phyloP scores from a whole-genome alignment of 208 protist species.

The Acanthamoeba healyi region DNA sequence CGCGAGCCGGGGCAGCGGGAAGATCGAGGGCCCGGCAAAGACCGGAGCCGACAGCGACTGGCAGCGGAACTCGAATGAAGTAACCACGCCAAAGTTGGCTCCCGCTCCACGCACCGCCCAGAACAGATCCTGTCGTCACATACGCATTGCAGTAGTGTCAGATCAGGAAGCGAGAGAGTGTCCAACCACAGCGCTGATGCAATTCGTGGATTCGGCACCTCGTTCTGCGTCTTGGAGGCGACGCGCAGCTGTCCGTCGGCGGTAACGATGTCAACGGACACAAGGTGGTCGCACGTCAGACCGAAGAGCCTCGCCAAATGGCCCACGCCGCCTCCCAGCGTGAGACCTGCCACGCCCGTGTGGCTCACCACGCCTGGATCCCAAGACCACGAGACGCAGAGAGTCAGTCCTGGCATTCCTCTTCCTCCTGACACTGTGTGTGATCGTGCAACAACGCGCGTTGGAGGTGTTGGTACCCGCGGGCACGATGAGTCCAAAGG shows the following conservation, averaged over 20 bases:
- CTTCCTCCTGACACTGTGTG: no score
- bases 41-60: not conserved
- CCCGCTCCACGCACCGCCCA: conserved; percentile 81
- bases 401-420: not conserved
- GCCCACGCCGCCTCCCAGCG: conserved; percentile 67
- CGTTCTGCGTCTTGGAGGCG: conserved; percentile 10
- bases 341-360: conserved; percentile 68
- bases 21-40: not conserved
- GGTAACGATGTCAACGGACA: conserved; percentile 54
- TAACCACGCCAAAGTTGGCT: conserved; percentile 80
- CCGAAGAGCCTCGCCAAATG: not conserved
- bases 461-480: not conserved
- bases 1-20: not conserved
- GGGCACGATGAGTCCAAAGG: not conserved
- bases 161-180: not conserved
- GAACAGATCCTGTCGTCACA: conserved; percentile 80
- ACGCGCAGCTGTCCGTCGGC: conserved; percentile 32
- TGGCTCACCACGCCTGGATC: conserved; percentile 37
- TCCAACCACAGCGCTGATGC: no score
- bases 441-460: no score
- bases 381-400: not conserved
- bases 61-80: conserved; percentile 52
- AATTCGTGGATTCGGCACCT: not conserved
- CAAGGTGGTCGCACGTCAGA: conserved; percentile 32
- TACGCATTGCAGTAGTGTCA: no score